Conservation (phyloP, 139 green algal species). For the Chlorella sp. region DNA sequence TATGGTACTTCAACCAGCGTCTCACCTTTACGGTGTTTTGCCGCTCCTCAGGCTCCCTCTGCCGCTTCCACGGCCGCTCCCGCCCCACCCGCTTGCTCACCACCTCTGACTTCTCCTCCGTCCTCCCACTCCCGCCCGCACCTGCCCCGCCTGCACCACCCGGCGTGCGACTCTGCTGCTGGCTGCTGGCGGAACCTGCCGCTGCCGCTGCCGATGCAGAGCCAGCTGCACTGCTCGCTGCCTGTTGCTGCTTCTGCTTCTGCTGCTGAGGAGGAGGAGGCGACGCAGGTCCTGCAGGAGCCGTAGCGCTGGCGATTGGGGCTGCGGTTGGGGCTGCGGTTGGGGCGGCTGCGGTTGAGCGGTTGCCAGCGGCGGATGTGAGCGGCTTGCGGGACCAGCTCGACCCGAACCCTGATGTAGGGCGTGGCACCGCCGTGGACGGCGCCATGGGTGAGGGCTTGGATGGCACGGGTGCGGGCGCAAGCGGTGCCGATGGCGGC, state of each 20-base stretch:
- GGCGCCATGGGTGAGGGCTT: neutral
- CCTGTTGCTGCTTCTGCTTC: conserved; percentile 1
- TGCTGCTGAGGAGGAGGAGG: neutral
- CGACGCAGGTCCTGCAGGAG: neutral
- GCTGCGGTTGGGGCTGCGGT: conserved; percentile 7
- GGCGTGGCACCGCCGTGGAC: no score
- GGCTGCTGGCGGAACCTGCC: neutral
- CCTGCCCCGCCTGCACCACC: conserved; percentile 8
- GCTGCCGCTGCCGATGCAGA: neutral
- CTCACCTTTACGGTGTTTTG: conserved; percentile 29
- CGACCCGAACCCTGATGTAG: no score
- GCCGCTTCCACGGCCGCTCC: conserved; percentile 9
- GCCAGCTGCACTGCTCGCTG: neutral
- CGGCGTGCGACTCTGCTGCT: neutral
- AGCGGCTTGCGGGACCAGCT: neutral
- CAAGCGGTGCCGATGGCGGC: conserved; percentile 8
- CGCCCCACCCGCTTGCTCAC: conserved; percentile 14
- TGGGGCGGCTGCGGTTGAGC: no score
- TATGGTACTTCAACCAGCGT: neutral
- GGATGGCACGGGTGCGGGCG: neutral
- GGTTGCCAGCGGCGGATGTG: neutral
- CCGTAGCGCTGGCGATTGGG: no score
- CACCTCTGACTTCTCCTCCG: conserved; percentile 1
- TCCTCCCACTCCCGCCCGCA: conserved; percentile 3
- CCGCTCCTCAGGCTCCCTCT: conserved; percentile 7